A percentile compares a stretch with the other conserved stretches of the same genome.
These are phyloP conservation scores for Mucor plumbeus DNA, from an alignment of 371 early-diverging fungal species.

Conservation along the genomic window DNA sequence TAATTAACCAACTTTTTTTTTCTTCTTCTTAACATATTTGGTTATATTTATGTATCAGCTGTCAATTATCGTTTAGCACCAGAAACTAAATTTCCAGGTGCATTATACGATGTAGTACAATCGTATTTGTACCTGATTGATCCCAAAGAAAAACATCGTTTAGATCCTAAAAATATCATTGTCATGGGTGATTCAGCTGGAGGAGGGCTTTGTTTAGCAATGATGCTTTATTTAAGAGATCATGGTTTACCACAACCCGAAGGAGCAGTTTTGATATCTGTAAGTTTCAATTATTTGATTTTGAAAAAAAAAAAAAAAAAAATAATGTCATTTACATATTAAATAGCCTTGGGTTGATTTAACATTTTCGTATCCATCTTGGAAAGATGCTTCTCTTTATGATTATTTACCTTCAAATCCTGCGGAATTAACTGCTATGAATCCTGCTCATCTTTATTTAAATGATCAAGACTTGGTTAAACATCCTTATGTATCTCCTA, in stretches of 20 bases:
- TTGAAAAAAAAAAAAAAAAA: background rate
- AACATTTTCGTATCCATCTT: slow-evolving; percentile 43
- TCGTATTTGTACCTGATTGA: slow-evolving; percentile 71
- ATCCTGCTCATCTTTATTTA: slow-evolving; percentile 40
- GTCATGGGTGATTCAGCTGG: slow-evolving; percentile 86
- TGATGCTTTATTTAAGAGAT: slow-evolving; percentile 57
- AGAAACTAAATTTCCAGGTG: slow-evolving; percentile 78
- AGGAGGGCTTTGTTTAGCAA: slow-evolving; percentile 59
- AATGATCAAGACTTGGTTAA: slow-evolving; percentile 31
- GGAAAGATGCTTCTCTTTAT: slow-evolving; percentile 36
- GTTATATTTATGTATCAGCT: slow-evolving; percentile 31
- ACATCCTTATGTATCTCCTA: slow-evolving; percentile 52
- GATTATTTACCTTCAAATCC: slow-evolving; percentile 43
- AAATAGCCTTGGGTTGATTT: slow-evolving; percentile 51
- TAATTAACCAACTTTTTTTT: background rate
- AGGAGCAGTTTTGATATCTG: slow-evolving; percentile 43
- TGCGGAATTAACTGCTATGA: slow-evolving; percentile 20
- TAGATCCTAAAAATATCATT: slow-evolving; percentile 67
- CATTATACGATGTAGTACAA: slow-evolving; percentile 77
- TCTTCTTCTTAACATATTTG: background rate
- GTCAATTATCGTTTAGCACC: slow-evolving; percentile 82
- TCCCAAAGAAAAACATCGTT: slow-evolving; percentile 41
- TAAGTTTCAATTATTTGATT: slow-evolving; percentile 19
- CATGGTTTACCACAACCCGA: slow-evolving; percentile 53
- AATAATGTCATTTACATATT: background rate